These are phyloP conservation scores for Penicillium macrosclerotiorum DNA, from an alignment of 495 filamentous ascomycete species.

Conservation along the genomic window DNA sequence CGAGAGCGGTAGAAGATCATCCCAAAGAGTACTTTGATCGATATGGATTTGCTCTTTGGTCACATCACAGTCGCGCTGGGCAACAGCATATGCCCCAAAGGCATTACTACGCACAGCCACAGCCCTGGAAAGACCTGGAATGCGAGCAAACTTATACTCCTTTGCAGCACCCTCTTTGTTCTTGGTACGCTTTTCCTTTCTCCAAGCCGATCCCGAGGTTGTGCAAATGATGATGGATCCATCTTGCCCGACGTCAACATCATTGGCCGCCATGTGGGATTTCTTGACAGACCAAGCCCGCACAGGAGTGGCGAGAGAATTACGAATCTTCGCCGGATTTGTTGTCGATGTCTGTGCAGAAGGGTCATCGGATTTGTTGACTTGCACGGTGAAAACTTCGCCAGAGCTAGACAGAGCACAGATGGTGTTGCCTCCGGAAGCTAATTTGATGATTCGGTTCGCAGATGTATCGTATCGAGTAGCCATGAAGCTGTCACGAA, in stretches of 20 bases:
- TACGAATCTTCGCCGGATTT: conserved; percentile 81
- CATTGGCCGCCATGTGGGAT: conserved; percentile 78
- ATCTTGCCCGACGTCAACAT: conserved; percentile 86
- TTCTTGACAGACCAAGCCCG: conserved; percentile 81
- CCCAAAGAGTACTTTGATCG: conserved; percentile 63
- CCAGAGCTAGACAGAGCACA: conserved; percentile 80
- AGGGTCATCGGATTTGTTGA: conserved; percentile 62
- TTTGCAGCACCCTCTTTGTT: conserved; percentile 66
- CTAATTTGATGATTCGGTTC: conserved; percentile 71
- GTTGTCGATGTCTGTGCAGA: conserved; percentile 71
- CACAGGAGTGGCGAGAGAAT: conserved; percentile 69
- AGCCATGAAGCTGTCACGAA: conserved; percentile 62
- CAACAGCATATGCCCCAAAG: conserved; percentile 84
- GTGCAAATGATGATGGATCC: conserved; percentile 95
- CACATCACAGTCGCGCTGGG: conserved; percentile 82
- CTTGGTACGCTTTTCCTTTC: conserved; percentile 74
- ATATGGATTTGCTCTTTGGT: conserved; percentile 71
- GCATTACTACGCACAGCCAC: conserved; percentile 79
- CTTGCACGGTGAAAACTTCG: conserved; percentile 77
- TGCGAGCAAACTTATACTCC: conserved; percentile 91
- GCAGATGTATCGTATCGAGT: conserved; percentile 63
- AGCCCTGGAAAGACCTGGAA: conserved; percentile 82
- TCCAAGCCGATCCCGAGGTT: conserved; percentile 88
- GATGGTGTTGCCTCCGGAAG: conserved; percentile 83
- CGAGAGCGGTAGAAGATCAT: conserved; percentile 67